Conservation (phyloP, 2,329 filamentous ascomycete genomes). For the Fusarium tricinctum region DNA sequence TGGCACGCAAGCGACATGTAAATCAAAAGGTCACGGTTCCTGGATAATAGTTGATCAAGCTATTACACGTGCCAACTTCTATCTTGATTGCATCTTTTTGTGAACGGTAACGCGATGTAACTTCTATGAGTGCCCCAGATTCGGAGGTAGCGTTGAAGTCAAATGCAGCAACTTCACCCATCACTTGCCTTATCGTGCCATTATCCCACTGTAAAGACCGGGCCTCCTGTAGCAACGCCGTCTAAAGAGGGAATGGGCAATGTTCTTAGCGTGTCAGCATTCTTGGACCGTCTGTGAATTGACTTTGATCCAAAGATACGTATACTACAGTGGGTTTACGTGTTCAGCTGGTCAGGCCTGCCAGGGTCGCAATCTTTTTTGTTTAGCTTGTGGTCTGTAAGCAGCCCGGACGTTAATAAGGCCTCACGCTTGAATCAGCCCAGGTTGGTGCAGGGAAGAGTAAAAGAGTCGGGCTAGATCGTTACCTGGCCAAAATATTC, state of each 20-base stretch:
- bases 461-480: conserved; percentile 8
- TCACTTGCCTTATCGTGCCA: conserved; percentile 23
- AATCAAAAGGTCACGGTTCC: conserved; percentile 13
- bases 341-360: conserved; percentile 16
- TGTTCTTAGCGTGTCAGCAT: conserved; percentile 19
- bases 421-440: conserved; percentile 25
- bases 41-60: conserved; percentile 27
- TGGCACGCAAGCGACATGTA: conserved; percentile 16
- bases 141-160: conserved; percentile 3
- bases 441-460: not conserved
- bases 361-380: not conserved
- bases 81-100: conserved; percentile 1
- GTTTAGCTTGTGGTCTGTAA: not conserved
- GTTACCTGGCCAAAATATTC: conserved; percentile 25
- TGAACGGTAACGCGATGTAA: conserved; percentile 14
- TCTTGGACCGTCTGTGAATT: conserved; percentile 10
- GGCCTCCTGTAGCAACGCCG: conserved; percentile 2
- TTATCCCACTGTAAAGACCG: conserved; percentile 21
- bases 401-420: conserved; percentile 5
- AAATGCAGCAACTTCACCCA: conserved; percentile 8
- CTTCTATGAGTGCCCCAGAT: conserved; percentile 29
- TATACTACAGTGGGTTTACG: conserved; percentile 10
- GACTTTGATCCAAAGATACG: conserved; percentile 11
- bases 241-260: conserved; percentile 28
- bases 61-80: conserved; percentile 33